Percentiles rank a stretch among this genome's conserved stretches.
Conservation (phyloP, 2,329 filamentous ascomycete genomes). For the Elsinoe necatrix region DNA sequence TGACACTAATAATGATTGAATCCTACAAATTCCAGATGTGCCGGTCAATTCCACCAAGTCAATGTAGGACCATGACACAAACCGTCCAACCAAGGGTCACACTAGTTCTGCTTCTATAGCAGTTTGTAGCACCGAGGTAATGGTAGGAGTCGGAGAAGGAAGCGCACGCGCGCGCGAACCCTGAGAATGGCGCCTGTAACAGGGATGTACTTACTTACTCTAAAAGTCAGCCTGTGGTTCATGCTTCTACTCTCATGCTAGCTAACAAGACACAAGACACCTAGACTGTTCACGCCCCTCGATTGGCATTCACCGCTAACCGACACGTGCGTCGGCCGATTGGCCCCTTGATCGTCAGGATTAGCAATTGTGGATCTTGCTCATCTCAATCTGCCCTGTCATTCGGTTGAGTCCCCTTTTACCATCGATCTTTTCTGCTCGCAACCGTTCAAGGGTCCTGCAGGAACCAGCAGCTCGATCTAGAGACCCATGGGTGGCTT, state of each 20-base stretch:
- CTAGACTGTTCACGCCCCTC: background rate
- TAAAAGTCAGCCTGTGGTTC: too few species aligned
- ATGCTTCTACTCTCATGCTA: background rate
- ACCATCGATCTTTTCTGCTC: background rate
- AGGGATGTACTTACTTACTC: too few species aligned
- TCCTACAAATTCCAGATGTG: too few species aligned
- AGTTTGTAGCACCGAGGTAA: too few species aligned
- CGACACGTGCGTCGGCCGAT: background rate
- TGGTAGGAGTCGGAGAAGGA: too few species aligned
- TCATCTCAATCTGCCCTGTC: background rate
- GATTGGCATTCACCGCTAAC: background rate
- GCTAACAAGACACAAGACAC: background rate
- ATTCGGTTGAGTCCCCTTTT: slow-evolving; percentile 2
- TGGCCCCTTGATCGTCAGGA: background rate
- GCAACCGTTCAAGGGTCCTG: slow-evolving; percentile 1
- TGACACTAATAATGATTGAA: too few species aligned
- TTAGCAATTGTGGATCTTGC: background rate
- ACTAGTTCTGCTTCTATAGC: too few species aligned
- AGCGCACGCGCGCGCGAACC: too few species aligned
- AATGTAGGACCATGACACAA: too few species aligned
- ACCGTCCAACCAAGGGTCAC: too few species aligned
- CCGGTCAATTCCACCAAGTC: too few species aligned
- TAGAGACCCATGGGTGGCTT: background rate
- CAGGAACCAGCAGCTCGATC: background rate
- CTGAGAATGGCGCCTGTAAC: too few species aligned